A percentile compares a stretch with the other conserved stretches of the same genome.
phyloP scores from a whole-genome alignment of 495 filamentous ascomycete species.

The Penicillium arizonense region DNA sequence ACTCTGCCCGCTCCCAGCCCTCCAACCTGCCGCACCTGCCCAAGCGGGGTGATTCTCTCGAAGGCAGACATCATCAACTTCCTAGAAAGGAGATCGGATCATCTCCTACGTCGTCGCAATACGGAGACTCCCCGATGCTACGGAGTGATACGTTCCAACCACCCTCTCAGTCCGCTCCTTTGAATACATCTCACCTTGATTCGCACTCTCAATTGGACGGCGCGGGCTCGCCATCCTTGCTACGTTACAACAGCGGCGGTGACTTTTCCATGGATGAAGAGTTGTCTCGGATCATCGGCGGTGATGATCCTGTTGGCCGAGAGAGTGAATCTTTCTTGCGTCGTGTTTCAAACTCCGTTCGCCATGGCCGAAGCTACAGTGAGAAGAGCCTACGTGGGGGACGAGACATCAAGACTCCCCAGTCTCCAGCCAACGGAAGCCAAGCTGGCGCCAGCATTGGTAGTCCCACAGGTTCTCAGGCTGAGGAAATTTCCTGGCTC shows the following conservation, averaged over 20 bases:
- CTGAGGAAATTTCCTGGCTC: slow-evolving; percentile 71
- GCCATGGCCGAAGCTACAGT: slow-evolving; percentile 90
- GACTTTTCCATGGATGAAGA: slow-evolving; percentile 92
- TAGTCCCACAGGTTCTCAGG: slow-evolving; percentile 67
- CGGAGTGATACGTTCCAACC: slow-evolving; percentile 49
- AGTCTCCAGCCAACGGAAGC: slow-evolving; percentile 70
- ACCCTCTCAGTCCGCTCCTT: slow-evolving; percentile 40
- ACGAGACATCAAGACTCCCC: slow-evolving; percentile 62
- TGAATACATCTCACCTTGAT: slow-evolving; percentile 45
- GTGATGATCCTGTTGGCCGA: slow-evolving; percentile 54
- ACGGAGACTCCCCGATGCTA: slow-evolving; percentile 53
- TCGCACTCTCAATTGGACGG: slow-evolving; percentile 35
- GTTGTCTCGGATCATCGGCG: slow-evolving; percentile 74
- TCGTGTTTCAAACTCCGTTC: slow-evolving; percentile 86
- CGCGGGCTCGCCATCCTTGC: slow-evolving; percentile 61
- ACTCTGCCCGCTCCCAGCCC: slow-evolving; percentile 34
- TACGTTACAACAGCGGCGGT: slow-evolving; percentile 69
- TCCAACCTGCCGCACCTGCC: slow-evolving; percentile 40
- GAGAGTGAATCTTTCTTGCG: slow-evolving; percentile 69
- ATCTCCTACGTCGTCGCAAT: slow-evolving; percentile 26
- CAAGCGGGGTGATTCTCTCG: slow-evolving; percentile 58
- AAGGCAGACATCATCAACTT: slow-evolving; percentile 33
- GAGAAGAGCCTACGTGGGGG: slow-evolving; percentile 54
- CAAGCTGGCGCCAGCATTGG: slow-evolving; percentile 61
- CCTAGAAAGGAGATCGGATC: slow-evolving; percentile 35